A percentile compares a stretch with the other conserved stretches of the same genome.
Conservation (phyloP, 2,329 filamentous ascomycete species). For the Colletotrichum higginsianum region DNA sequence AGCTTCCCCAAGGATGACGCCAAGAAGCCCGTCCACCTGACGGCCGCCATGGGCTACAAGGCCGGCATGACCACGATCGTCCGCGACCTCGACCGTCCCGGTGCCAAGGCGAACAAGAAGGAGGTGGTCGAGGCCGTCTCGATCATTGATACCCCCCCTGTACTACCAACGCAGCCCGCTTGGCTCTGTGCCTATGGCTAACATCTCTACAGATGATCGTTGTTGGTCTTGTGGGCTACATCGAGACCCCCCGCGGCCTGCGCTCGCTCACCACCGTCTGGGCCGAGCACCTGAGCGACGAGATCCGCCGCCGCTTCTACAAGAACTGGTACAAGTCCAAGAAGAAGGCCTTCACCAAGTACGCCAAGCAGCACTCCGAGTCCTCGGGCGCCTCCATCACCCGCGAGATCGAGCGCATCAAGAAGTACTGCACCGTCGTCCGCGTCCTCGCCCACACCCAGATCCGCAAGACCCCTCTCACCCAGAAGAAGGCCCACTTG, state of each 20-base stretch:
- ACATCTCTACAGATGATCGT: constrained; percentile 93
- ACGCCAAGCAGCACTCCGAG: constrained; percentile 99
- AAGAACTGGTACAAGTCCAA: constrained; percentile 99
- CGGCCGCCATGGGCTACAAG: constrained; percentile 99
- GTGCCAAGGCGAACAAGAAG: constrained; percentile 99
- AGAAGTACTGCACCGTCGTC: constrained; percentile 99
- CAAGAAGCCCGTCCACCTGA: constrained; percentile 99
- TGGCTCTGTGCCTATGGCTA: constrained; percentile 81
- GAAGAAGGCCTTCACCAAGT: constrained; percentile 99
- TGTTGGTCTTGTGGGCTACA: constrained; percentile 99
- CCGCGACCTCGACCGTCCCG: constrained; percentile 98
- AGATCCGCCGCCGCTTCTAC: constrained; percentile 99
- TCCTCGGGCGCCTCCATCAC: constrained; percentile 90
- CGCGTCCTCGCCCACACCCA: constrained; percentile 99
- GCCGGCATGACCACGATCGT: constrained; percentile 99
- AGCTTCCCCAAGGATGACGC: constrained; percentile 99
- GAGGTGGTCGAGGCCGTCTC: constrained; percentile 91
- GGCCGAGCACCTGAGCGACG: constrained; percentile 99
- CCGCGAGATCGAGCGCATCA: constrained; percentile 99
- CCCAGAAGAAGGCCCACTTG: constrained; percentile 99
- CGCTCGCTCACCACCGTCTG: constrained; percentile 99
- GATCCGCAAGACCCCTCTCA: constrained; percentile 98
- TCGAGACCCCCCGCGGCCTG: constrained; percentile 99
- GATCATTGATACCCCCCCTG: constrained; percentile 93
- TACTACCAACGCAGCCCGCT: constrained; percentile 90